Base-by-base conservation (phyloP, 1,139 yeast species). In the Saccharomyces hybrid region DNA sequence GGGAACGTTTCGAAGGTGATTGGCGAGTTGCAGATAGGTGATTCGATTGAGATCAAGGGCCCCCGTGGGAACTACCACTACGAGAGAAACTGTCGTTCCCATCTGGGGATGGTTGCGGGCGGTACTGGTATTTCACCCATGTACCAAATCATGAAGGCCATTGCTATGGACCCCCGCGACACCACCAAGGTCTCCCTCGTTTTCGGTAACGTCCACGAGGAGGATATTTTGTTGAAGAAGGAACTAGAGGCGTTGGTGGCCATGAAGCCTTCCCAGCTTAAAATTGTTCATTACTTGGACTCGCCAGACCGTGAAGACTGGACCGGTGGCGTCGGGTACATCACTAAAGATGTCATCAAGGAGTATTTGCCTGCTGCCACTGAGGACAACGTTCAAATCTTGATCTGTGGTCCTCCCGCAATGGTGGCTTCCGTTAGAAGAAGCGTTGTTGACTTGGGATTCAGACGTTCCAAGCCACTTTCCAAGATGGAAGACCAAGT, bases 41-140 rank as follows among this genome's bases (percentile, higher is more conserved):
- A 87, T 59, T 71, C 77, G 29, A 84, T 88, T 62, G 80, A 79
- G 58, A 86, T 88, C 44, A 82, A 90, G 66, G 99, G 99, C 29
- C 99, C 99, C 64, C 89, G 89, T 74, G 99, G 99, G 7, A 84
- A 84, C 65, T 91, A 89, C 78, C 81, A 83, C 58, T 91, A 91
- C 75, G 77, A 82, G 55, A 89, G 95, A 63, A 89, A 89, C 71
- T 56, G 56, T 25, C 57, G 59, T 46, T 28, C 29, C 14, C 53
- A 59, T 28, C 25, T 61, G 23, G 87, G 86, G 55, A 90, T 93
- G 90, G 83, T 93, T 62, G 96, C 96, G 47, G 72, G 72, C 52
- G 99, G 99, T 67, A 87, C 96, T 48, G 97, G 96, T 63, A 87
- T 90, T 66, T 86, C 97, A 32, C 98, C 98, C 64, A 88, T 91